Conservation (phyloP, 306 rosid genomes). For the Hylodesmum podocarpum region DNA sequence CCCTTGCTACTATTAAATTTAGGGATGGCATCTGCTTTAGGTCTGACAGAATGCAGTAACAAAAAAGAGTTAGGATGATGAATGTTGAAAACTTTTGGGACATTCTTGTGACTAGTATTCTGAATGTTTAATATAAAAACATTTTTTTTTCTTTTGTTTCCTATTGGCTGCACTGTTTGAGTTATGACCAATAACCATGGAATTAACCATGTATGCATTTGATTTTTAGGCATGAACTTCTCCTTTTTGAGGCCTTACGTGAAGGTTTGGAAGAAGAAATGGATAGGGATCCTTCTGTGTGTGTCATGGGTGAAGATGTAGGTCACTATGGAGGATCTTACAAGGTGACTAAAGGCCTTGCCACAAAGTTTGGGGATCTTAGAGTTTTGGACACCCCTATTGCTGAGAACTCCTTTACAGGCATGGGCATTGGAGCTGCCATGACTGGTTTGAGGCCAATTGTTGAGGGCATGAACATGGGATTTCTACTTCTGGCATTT, state of each 20-base stretch:
- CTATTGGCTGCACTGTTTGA: constrained; percentile 3
- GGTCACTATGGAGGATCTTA: constrained; percentile 97
- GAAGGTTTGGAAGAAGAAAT: constrained; percentile 99
- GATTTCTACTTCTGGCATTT: constrained; percentile 92
- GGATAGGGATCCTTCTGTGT: constrained; percentile 82
- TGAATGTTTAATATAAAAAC: background rate
- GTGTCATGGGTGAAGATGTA: constrained; percentile 97
- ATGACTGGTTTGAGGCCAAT: constrained; percentile 95
- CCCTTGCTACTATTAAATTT: background rate
- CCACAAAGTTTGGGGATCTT: constrained; percentile 84
- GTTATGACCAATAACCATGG: background rate
- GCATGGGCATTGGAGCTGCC: constrained; percentile 99
- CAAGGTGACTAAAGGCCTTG: constrained; percentile 90
- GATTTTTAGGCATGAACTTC: constrained; percentile 72
- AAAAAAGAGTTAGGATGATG: background rate
- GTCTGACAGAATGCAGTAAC: background rate
- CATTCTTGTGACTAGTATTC: background rate
- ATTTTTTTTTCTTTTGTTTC: background rate
- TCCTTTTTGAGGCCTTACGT: constrained; percentile 87
- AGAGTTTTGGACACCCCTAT: constrained; percentile 97
- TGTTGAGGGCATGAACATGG: constrained; percentile 99
- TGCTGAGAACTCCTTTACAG: constrained; percentile 93
- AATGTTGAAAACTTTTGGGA: background rate
- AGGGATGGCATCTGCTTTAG: background rate
- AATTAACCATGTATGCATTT: constrained; percentile 12